phyloP scores from a whole-genome alignment of 176 grass and related monocot genomes.

The Cenchrus fungigraminus region DNA sequence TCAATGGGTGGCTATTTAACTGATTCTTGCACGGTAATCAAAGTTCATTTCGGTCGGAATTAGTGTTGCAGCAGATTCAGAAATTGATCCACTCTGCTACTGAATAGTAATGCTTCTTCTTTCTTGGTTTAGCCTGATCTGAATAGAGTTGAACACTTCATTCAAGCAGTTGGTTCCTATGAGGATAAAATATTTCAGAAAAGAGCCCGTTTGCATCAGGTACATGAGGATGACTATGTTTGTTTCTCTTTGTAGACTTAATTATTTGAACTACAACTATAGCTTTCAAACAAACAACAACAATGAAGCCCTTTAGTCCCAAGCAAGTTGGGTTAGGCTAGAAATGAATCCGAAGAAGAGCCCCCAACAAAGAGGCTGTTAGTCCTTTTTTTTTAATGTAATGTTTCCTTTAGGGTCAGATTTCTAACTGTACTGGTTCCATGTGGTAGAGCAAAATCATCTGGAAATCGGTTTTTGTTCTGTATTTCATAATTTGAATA shows the following conservation, averaged over 20 bases:
- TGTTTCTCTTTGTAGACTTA: slow-evolving; percentile 17
- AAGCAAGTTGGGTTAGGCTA: neutral
- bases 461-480: neutral
- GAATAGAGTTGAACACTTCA: slow-evolving; percentile 90
- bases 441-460: slow-evolving; percentile 1
- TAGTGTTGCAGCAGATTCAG: slow-evolving; percentile 4
- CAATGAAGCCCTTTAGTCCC: neutral
- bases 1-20: slow-evolving; percentile 91
- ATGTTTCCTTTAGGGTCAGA: slow-evolving; percentile 9
- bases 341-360: neutral
- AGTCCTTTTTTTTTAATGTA: slow-evolving; percentile 2
- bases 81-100: slow-evolving; percentile 1
- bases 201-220: slow-evolving; percentile 89
- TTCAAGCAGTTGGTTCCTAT: slow-evolving; percentile 89
- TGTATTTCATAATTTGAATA: slow-evolving; percentile 25
- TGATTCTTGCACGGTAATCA: slow-evolving; percentile 81
- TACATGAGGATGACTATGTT: slow-evolving; percentile 39
- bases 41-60: slow-evolving; percentile 22
- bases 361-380: neutral
- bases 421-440: slow-evolving; percentile 2
- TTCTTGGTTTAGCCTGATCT: slow-evolving; percentile 78
- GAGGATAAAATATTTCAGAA: slow-evolving; percentile 99
- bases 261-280: slow-evolving; percentile 19
- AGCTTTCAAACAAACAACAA: neutral
- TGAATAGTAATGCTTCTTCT: slow-evolving; percentile 26